These are phyloP conservation scores for Thelonectria olida DNA, from an alignment of 2,329 filamentous ascomycete species.

Conservation along the genomic window DNA sequence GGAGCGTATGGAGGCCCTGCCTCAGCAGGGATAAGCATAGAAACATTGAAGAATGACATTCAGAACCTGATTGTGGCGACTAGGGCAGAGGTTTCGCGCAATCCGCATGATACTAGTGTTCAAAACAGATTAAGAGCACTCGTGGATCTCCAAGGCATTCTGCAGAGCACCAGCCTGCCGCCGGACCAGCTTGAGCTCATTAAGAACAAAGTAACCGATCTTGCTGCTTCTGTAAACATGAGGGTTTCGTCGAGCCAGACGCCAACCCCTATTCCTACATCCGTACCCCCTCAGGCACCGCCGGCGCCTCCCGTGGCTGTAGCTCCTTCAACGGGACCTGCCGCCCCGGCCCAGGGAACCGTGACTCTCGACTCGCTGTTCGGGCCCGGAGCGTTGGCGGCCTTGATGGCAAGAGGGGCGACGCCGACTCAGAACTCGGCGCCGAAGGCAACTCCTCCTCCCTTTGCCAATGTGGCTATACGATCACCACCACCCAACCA, in stretches of 20 bases:
- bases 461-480: constrained; percentile 51
- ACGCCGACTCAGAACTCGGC: constrained; percentile 58
- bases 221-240: constrained; percentile 69
- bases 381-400: constrained; percentile 67
- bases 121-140: constrained; percentile 85
- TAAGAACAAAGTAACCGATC: constrained; percentile 83
- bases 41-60: constrained; percentile 84
- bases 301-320: constrained; percentile 47
- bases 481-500: constrained; percentile 60
- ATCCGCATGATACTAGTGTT: constrained; percentile 78
- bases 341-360: constrained; percentile 43
- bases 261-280: constrained; percentile 51
- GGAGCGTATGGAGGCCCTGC: constrained; percentile 49
- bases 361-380: constrained; percentile 68
- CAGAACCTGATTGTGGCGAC: constrained; percentile 78
- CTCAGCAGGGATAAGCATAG: constrained; percentile 67
- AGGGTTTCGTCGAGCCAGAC: constrained; percentile 57
- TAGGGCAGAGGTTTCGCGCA: constrained; percentile 78
- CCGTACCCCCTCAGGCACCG: constrained; percentile 42
- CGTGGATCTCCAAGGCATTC: constrained; percentile 78
- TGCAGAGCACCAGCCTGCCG: constrained; percentile 81
- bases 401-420: constrained; percentile 64
- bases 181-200: constrained; percentile 85
- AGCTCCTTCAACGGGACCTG: constrained; percentile 43
- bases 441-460: constrained; percentile 51